Evolutionary conservation across 2,329 filamentous ascomycete genomes (phyloP).

Genomic region (Claviceps monticola): DNA sequence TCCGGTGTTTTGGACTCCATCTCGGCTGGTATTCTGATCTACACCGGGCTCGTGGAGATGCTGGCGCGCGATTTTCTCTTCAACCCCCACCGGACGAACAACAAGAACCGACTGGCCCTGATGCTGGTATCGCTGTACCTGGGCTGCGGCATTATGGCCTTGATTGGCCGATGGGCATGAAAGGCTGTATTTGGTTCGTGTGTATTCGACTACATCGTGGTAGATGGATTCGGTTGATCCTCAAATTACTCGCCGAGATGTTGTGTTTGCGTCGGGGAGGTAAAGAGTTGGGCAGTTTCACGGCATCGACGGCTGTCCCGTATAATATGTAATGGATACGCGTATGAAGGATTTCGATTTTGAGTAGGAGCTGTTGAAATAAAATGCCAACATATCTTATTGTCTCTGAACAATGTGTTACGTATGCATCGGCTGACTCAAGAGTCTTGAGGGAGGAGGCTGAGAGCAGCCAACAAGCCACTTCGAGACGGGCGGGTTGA

Average conservation of each 20-base stretch:
- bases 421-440: too few species aligned
- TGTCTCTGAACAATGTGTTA: too few species aligned
- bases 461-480: background rate
- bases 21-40: constrained; percentile 73
- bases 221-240: background rate
- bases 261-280: background rate
- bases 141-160: constrained; percentile 42
- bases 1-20: constrained; percentile 77
- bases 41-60: constrained; percentile 76
- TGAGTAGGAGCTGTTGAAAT: too few species aligned
- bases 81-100: constrained; percentile 58
- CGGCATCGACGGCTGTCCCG: too few species aligned
- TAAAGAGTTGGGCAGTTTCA: background rate
- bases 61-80: constrained; percentile 79
- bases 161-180: constrained; percentile 6
- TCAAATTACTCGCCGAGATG: background rate
- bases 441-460: background rate
- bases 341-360: too few species aligned
- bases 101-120: constrained; percentile 29
- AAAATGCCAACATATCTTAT: too few species aligned
- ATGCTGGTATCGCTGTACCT: constrained; percentile 48
- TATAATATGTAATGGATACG: too few species aligned
- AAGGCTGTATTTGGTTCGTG: background rate
- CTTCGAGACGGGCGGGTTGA: too few species aligned
- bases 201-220: background rate